Base-by-base conservation (phyloP, 1,284 basidiomycete genomes). In the Ustilago xerochloae region DNA sequence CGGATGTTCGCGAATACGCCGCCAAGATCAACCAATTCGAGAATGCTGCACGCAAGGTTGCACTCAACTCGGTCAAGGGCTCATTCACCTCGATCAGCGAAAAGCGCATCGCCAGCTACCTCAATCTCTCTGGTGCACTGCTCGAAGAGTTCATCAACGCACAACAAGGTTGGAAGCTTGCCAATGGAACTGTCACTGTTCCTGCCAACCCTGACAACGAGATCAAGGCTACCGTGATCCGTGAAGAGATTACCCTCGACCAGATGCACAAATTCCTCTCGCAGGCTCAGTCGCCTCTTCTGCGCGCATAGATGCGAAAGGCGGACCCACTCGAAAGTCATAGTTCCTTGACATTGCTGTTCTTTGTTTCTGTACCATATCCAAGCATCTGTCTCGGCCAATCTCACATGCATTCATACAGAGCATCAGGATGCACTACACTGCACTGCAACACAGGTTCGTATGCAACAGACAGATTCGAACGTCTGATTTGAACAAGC, bases 211-310 rank as follows among this genome's bases (percentile, higher is more conserved):
- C 71, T 33, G 79, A 82, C 55, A 97, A 97, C 86, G 92, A 94
- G 82, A 93, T 97, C 81, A 92, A 94, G 85, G 92, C 94, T 0
- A 92, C 92, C n/a, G 89, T 96, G 39, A 92, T 96, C 45, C 92
- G 93, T 85, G 94, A 97, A 87, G 90, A 88, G 78, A 92, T 97
- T 74, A 91, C 91, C 84, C 87, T 97, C 62, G 90, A 90, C 75
- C 94, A 79, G 62, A 68, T 80, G 70, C 64, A 67, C 62, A 80
- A 80, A 68, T 64, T 79, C 51, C 57, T 80, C 24, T 47, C 75
- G 16, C 79, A 80, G 68, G 74, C 79, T 7, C 77, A 79, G 49
- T 51, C 75, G 35, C 58, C 69, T 24, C 54, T 70, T 28, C 59
- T 70, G 24, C 63, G 67, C 15, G 72, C 67, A 55, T 70, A 63